Evolutionary conservation across 164 flowering plant genomes (phyloP).

Genomic region (Akebia trifoliata): DNA sequence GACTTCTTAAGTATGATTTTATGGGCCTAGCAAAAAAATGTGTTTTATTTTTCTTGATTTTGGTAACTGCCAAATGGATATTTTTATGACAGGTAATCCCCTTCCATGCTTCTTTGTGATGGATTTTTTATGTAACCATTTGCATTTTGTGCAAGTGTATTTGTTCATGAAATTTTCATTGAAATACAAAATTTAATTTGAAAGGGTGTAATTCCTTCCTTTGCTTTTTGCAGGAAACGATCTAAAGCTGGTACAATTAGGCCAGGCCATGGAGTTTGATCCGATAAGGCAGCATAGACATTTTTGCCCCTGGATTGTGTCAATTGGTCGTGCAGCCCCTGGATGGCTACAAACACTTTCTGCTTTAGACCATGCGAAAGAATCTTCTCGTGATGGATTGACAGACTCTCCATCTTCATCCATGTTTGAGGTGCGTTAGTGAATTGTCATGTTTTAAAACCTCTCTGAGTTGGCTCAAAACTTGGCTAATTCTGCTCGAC

Average conservation of each 20-base stretch:
- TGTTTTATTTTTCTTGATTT: too few species aligned
- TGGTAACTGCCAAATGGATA: too few species aligned
- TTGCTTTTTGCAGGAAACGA: slow-evolving; percentile 31
- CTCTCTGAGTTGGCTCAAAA: too few species aligned
- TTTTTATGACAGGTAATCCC: too few species aligned
- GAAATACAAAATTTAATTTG: too few species aligned
- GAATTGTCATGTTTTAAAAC: not conserved
- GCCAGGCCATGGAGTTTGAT: slow-evolving; percentile 56
- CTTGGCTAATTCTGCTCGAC: too few species aligned
- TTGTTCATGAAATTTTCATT: too few species aligned
- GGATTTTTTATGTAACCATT: too few species aligned
- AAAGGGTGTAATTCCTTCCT: not conserved
- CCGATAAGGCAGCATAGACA: slow-evolving; percentile 83
- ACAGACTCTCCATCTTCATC: slow-evolving; percentile 32
- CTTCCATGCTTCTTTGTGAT: too few species aligned
- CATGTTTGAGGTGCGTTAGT: slow-evolving; percentile 46
- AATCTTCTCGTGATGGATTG: slow-evolving; percentile 23
- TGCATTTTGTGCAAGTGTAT: too few species aligned
- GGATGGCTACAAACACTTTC: slow-evolving; percentile 78
- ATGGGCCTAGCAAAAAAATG: too few species aligned
- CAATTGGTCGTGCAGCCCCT: slow-evolving; percentile 41
- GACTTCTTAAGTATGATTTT: too few species aligned
- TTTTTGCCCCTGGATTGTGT: slow-evolving; percentile 90
- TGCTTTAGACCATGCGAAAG: slow-evolving; percentile 52
- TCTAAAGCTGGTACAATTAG: slow-evolving; percentile 13